These are phyloP conservation scores for Talaromyces sp. DNA, from an alignment of 2,329 filamentous ascomycete genomes.

Conservation along the genomic window DNA sequence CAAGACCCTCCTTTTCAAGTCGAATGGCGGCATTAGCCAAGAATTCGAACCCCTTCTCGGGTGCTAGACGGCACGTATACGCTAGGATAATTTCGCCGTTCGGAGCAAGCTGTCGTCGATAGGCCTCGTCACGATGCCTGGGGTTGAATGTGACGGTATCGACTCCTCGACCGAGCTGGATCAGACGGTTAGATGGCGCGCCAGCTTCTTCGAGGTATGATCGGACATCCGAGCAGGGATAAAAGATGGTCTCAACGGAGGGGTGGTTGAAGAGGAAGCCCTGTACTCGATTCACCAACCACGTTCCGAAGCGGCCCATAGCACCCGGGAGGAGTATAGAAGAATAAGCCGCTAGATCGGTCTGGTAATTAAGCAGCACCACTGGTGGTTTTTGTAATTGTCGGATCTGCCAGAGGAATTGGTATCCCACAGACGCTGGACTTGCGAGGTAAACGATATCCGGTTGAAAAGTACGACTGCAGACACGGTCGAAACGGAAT, in stretches of 20 bases:
- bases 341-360: conserved; percentile 66
- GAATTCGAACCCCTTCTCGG: conserved; percentile 70
- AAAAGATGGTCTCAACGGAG: conserved; percentile 65
- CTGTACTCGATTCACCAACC: conserved; percentile 61
- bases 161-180: conserved; percentile 62
- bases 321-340: conserved; percentile 65
- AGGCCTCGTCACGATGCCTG: conserved; percentile 47
- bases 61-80: conserved; percentile 64
- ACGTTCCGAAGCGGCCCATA: conserved; percentile 60
- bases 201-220: conserved; percentile 59
- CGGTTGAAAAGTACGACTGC: conserved; percentile 60
- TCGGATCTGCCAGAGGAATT: conserved; percentile 66
- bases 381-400: conserved; percentile 57
- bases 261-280: conserved; percentile 63
- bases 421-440: conserved; percentile 67
- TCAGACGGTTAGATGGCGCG: conserved; percentile 56
- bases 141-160: conserved; percentile 63
- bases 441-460: conserved; percentile 69
- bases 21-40: conserved; percentile 55
- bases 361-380: conserved; percentile 68
- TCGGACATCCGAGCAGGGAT: conserved; percentile 62
- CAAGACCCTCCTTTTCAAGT: conserved; percentile 54
- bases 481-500: conserved; percentile 62
- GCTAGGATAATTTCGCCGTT: conserved; percentile 63
- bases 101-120: conserved; percentile 56